These are phyloP conservation scores for Xylariales sp. DNA, from an alignment of 2,329 filamentous ascomycete species.

Conservation along the genomic window DNA sequence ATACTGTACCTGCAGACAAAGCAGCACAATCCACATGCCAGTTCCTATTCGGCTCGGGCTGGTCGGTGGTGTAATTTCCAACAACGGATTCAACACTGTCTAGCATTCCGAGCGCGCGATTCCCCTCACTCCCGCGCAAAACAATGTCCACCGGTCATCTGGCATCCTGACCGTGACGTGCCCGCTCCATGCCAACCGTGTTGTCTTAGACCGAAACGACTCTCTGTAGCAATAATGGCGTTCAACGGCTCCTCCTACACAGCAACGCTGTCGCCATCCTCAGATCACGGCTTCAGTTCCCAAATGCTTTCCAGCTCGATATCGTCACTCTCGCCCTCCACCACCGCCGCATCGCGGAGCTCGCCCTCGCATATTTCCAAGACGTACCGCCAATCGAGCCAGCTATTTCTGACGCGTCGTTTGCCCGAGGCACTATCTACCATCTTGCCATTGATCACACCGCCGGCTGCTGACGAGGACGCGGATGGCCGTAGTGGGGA, in stretches of 20 bases:
- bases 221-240: too few species aligned
- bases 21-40: background rate
- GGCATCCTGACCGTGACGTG: too few species aligned
- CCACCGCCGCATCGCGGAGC: conserved; percentile 54
- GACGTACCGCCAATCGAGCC: conserved; percentile 89
- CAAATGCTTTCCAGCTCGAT: conserved; percentile 59
- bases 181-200: too few species aligned
- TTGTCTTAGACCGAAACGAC: too few species aligned
- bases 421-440: conserved; percentile 84
- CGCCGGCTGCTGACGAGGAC: conserved; percentile 30
- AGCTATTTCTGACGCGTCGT: conserved; percentile 89
- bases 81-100: too few species aligned
- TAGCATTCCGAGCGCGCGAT: too few species aligned
- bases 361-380: conserved; percentile 75
- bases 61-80: too few species aligned
- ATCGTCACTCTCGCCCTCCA: conserved; percentile 58
- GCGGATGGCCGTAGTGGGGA: conserved; percentile 34
- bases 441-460: conserved; percentile 74
- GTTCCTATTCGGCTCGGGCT: too few species aligned
- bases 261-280: conserved; percentile 4
- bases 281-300: conserved; percentile 3
- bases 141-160: too few species aligned
- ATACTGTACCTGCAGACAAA: background rate
- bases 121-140: too few species aligned
- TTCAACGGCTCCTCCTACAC: conserved; percentile 5